Conservation (phyloP, 2,329 filamentous ascomycete species). For the Huntiella savannae region DNA sequence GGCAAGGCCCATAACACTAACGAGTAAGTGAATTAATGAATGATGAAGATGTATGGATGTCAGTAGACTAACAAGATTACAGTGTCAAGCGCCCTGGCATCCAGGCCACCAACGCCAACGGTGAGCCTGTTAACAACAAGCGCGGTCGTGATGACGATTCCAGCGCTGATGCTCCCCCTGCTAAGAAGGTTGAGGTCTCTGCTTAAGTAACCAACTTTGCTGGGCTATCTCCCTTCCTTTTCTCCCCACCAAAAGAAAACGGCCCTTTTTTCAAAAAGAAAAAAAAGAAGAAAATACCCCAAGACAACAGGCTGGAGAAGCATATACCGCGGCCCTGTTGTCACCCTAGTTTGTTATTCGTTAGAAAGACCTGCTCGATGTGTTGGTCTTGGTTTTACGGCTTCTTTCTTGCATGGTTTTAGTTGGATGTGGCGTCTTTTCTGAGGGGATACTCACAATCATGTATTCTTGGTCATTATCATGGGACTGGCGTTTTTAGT, state of each 20-base stretch:
- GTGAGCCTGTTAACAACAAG: slow-evolving; percentile 28
- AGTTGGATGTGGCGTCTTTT: neutral
- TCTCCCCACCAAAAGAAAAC: neutral
- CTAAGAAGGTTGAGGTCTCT: slow-evolving; percentile 42
- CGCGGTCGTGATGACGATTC: slow-evolving; percentile 35
- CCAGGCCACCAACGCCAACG: slow-evolving; percentile 24
- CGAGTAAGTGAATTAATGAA: slow-evolving; percentile 15
- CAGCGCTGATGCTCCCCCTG: slow-evolving; percentile 23
- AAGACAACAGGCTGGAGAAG: slow-evolving; percentile 4
- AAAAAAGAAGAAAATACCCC: neutral
- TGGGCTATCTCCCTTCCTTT: neutral
- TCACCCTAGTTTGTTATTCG: neutral
- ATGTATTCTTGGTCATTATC: slow-evolving; percentile 7
- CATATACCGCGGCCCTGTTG: neutral
- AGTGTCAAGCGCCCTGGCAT: slow-evolving; percentile 24
- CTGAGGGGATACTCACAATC: neutral
- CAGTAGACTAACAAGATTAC: slow-evolving; percentile 10
- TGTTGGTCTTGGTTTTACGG: neutral
- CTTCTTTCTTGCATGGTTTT: neutral
- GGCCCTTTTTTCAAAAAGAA: neutral
- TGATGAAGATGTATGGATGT: slow-evolving; percentile 4
- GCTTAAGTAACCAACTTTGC: slow-evolving; percentile 10
- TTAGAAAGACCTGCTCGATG: neutral
- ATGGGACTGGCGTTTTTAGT: slow-evolving; percentile 9
- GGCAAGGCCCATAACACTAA: slow-evolving; percentile 17